Conservation (phyloP, 2,329 filamentous ascomycete genomes). For the Neonectria neomacrospora region DNA sequence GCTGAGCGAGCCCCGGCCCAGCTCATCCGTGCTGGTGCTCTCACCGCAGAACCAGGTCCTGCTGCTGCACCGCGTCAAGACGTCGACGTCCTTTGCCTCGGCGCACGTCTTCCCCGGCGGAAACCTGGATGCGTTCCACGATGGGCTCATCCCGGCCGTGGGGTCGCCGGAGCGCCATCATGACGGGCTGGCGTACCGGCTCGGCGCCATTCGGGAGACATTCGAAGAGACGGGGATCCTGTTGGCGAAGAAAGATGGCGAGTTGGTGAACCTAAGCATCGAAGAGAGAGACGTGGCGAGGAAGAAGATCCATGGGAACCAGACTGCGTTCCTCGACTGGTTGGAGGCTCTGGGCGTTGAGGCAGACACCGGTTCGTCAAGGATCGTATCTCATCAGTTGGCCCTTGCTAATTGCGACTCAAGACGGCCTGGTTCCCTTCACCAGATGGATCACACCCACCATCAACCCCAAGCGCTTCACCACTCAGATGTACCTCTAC, state of each 20-base stretch:
- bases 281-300: constrained; percentile 73
- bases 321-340: constrained; percentile 76
- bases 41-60: constrained; percentile 89
- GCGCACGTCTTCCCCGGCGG: constrained; percentile 97
- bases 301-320: constrained; percentile 73
- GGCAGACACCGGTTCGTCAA: constrained; percentile 70
- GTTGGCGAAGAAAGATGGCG: constrained; percentile 68
- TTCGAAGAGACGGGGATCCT: constrained; percentile 96
- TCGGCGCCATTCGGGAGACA: constrained; percentile 87
- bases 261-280: constrained; percentile 70
- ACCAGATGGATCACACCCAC: constrained; percentile 91
- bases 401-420: constrained; percentile 21
- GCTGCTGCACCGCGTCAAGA: constrained; percentile 85
- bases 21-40: constrained; percentile 83
- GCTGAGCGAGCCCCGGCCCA: constrained; percentile 66
- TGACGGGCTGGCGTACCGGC: constrained; percentile 79
- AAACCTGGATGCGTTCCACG: constrained; percentile 80
- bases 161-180: constrained; percentile 69
- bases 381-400: neutral
- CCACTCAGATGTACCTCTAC: constrained; percentile 97
- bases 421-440: constrained; percentile 79
- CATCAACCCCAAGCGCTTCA: constrained; percentile 80
- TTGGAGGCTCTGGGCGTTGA: constrained; percentile 64
- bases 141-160: constrained; percentile 65
- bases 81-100: constrained; percentile 85